phyloP scores from a whole-genome alignment of 805 yeast species.

The Hanseniaspora lachancei region DNA sequence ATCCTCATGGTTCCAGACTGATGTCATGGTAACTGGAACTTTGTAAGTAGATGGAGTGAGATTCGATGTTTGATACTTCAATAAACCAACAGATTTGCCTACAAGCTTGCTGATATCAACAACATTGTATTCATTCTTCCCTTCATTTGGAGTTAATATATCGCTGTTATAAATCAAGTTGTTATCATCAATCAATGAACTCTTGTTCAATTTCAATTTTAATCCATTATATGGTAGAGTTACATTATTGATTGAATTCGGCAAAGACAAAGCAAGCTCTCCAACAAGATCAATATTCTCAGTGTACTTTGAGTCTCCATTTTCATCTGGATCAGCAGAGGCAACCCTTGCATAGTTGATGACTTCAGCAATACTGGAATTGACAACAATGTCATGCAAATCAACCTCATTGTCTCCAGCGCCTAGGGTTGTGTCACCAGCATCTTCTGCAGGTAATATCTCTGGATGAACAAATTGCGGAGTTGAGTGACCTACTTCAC shows the following conservation, averaged over 20 bases:
- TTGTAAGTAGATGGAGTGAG: slow-evolving; percentile 10
- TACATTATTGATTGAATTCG: background rate
- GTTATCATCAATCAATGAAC: slow-evolving; percentile 26
- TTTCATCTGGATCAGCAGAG: slow-evolving; percentile 30
- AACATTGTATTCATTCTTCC: background rate
- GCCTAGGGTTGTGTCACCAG: background rate
- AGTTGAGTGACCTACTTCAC: background rate
- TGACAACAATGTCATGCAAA: slow-evolving; percentile 46
- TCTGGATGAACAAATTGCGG: slow-evolving; percentile 21
- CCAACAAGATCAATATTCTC: slow-evolving; percentile 56
- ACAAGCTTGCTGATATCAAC: slow-evolving; percentile 2
- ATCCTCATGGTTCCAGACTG: slow-evolving; percentile 81
- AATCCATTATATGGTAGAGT: slow-evolving; percentile 9
- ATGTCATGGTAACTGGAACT: slow-evolving; percentile 61
- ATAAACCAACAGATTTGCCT: slow-evolving; percentile 10
- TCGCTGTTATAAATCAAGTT: slow-evolving; percentile 7
- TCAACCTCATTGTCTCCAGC: background rate
- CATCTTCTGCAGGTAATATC: background rate
- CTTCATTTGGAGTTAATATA: background rate
- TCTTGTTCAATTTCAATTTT: slow-evolving; percentile 33
- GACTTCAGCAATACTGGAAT: slow-evolving; percentile 76
- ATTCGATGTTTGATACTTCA: slow-evolving; percentile 2
- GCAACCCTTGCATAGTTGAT: slow-evolving; percentile 61
- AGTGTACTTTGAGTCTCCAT: slow-evolving; percentile 24
- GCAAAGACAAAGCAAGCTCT: slow-evolving; percentile 53